Conservation (phyloP, 169 alveolate genomes). For the Eimeria acervulina region DNA sequence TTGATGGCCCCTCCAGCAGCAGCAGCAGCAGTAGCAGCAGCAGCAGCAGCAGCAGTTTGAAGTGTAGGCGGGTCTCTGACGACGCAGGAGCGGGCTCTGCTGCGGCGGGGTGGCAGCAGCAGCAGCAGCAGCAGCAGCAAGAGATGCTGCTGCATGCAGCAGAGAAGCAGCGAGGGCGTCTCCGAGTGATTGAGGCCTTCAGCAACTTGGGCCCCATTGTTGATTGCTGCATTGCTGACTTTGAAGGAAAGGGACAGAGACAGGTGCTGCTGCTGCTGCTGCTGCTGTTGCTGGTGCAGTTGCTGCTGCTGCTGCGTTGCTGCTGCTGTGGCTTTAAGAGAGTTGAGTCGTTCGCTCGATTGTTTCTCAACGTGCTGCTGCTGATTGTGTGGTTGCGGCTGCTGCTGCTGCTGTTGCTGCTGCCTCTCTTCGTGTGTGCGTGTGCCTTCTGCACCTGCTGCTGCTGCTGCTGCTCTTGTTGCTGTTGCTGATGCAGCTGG, state of each 20-base stretch:
- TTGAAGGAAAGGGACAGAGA: constrained; percentile 54
- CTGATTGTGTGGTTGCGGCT: constrained; percentile 39
- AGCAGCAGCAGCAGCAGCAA: constrained; percentile 5
- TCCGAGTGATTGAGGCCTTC: constrained; percentile 20
- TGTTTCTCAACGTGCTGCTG: not conserved
- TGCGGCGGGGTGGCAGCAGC: not conserved
- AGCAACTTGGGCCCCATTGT: constrained; percentile 69
- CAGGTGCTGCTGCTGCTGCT: constrained; percentile 76
- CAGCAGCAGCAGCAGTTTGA: not conserved
- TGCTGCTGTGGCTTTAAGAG: no score
- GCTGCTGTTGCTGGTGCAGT: constrained; percentile 40
- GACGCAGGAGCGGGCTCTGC: not conserved
- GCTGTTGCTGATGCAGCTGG: constrained; percentile 57
- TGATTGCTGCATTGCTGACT: constrained; percentile 73
- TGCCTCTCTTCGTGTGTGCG: not conserved
- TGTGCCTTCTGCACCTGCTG: constrained; percentile 6
- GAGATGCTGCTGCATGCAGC: not conserved
- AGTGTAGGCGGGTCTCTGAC: not conserved
- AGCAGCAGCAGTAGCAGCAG: not conserved
- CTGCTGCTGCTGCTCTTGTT: constrained; percentile 43
- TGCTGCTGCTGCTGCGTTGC: constrained; percentile 31
- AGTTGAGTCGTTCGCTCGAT: not conserved
- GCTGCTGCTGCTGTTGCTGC: constrained; percentile 54
- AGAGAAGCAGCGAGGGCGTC: constrained; percentile 46
- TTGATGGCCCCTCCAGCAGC: constrained; percentile 4